Conservation (phyloP, 495 filamentous ascomycete genomes). For the Jackrogersella minutella region DNA sequence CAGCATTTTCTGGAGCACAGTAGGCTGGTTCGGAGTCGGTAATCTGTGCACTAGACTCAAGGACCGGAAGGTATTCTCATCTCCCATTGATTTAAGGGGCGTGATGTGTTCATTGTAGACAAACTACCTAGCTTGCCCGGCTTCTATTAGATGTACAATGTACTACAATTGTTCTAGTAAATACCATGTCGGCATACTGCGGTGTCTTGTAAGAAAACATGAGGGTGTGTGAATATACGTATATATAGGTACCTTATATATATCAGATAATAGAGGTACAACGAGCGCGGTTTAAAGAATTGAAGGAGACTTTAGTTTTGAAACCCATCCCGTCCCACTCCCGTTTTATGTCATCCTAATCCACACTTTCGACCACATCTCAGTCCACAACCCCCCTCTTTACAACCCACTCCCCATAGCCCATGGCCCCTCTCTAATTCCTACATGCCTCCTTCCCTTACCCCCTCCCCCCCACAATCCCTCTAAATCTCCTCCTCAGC, state of each 20-base stretch:
- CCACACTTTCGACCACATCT: background rate
- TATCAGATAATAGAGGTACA: too few species aligned
- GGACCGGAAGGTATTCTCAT: conserved; percentile 30
- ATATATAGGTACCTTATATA: background rate
- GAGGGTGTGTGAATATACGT: background rate
- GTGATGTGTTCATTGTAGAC: conserved; percentile 23
- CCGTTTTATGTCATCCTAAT: background rate
- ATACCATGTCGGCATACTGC: background rate
- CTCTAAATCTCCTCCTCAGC: conserved; percentile 3
- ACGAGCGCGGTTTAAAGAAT: background rate
- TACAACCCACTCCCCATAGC: conserved; percentile 2
- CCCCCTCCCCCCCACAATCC: too few species aligned
- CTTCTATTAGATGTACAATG: too few species aligned
- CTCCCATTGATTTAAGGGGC: conserved; percentile 31
- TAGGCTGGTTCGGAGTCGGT: conserved; percentile 3
- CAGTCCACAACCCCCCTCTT: background rate
- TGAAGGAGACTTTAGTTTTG: background rate
- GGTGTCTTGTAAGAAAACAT: background rate
- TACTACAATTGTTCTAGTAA: background rate
- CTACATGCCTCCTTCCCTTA: too few species aligned
- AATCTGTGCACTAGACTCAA: conserved; percentile 16
- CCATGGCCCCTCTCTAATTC: too few species aligned
- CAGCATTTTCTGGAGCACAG: conserved; percentile 2
- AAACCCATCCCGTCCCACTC: background rate
- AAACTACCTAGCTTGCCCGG: background rate